Evolutionary conservation across 129 eudicot genomes (phyloP), one percentile per base, ranked within the genome.

Genomic region (Tagetes patula): DNA sequence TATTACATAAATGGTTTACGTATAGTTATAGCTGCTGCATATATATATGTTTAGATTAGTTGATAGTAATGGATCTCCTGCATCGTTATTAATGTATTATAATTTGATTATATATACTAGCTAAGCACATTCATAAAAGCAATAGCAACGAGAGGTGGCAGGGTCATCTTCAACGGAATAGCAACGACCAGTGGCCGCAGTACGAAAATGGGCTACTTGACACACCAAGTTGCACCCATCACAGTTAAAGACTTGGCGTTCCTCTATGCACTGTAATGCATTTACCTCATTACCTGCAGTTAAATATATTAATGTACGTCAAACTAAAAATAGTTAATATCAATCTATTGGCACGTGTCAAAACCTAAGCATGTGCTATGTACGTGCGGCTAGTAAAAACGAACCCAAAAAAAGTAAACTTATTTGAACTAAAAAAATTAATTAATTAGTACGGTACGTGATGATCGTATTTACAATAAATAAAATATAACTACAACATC

Each of bases 181-280:
- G 78, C 82, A 79, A 54, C 64, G 78, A 4, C 82, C 82, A 0
- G 62, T 72, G 13, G 82, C 74, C 13, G 65, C 8, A 4, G 73
- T 55, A 13, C 58, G 73, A 30, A 54, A 32, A 59, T 79, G 82
- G 8, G 68, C 13, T 4, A 55, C 78, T 45, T 65, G 71, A 65
- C 82, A 72, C 52, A 79, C 73, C 6, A 72, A 45, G 74, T 79
- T 79, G 69, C 82, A 79, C 38, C 63, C 34, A 11, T 79, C 67
- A 33, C 82, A 79, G 63, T 5, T 65, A 8, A 66, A 34, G 14
- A 72, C 82, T 10, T 72, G 82, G 38, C 50, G 82, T 47, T 72
- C 78, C 45, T 79, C 74, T 36, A 79, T 72, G 63, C 82, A 79
- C 46, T 72, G 72, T 34, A 40, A 36, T 0, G 69, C 78, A 0